Conservation (phyloP, 176 grass and related monocot species). For the Oryza glaberrima region DNA sequence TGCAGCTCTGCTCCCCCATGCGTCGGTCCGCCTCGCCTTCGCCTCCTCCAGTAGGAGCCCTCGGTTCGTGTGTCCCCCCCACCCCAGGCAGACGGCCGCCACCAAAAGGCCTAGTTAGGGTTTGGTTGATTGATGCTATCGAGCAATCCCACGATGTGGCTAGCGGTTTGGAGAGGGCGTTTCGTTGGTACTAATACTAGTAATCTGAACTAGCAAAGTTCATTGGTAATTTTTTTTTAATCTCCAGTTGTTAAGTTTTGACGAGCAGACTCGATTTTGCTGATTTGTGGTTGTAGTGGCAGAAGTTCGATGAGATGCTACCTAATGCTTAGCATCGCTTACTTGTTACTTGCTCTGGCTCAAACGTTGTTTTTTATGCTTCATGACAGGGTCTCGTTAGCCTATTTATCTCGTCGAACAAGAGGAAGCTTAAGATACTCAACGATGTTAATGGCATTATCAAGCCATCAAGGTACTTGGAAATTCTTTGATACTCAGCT, state of each 20-base stretch:
- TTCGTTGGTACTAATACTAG: not conserved
- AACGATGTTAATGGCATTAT: slow-evolving; percentile 75
- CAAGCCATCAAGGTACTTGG: slow-evolving; percentile 66
- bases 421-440: slow-evolving; percentile 62
- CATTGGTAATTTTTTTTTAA: not conserved
- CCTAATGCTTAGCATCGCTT: not conserved
- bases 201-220: not conserved
- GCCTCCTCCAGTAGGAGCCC: not conserved
- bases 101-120: too few relatives aligned
- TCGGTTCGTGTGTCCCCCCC: not conserved
- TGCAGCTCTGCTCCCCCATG: not conserved
- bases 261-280: not conserved
- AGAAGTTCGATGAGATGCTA: not conserved
- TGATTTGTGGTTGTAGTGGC: not conserved
- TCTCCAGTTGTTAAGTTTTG: not conserved
- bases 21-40: not conserved
- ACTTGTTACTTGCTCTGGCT: not conserved
- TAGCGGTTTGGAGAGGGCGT: not conserved
- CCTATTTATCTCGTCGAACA: slow-evolving; percentile 44
- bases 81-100: not conserved
- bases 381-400: slow-evolving; percentile 58
- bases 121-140: too few relatives aligned
- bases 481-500: not conserved
- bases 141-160: too few relatives aligned
- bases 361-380: not conserved